phyloP scores from a whole-genome alignment of 164 flowering plant species.

The Cinnamomum chago region DNA sequence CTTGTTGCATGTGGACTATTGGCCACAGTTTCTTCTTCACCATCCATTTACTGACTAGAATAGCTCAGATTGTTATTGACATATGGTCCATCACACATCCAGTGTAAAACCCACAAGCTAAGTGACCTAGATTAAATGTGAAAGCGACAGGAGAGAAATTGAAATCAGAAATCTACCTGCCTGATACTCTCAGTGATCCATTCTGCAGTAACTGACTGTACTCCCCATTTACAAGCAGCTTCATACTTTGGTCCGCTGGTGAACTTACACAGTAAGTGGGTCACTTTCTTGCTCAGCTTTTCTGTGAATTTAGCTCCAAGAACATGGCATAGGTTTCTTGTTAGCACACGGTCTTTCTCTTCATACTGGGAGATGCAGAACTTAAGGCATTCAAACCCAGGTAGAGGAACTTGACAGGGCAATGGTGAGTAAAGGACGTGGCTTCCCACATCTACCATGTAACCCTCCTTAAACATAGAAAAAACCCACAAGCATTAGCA shows the following conservation, averaged over 20 bases:
- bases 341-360: slow-evolving; percentile 65
- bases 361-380: slow-evolving; percentile 90
- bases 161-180: slow-evolving; percentile 43
- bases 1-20: not conserved
- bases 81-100: not conserved
- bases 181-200: slow-evolving; percentile 84
- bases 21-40: not conserved
- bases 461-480: slow-evolving; percentile 56
- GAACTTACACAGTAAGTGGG: slow-evolving; percentile 86
- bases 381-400: slow-evolving; percentile 63
- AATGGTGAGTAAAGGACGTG: slow-evolving; percentile 92
- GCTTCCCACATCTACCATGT: slow-evolving; percentile 70
- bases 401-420: slow-evolving; percentile 74
- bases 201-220: slow-evolving; percentile 62
- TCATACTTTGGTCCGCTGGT: slow-evolving; percentile 76
- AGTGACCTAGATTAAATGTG: not conserved
- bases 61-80: not conserved
- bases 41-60: not conserved
- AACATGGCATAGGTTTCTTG: slow-evolving; percentile 75
- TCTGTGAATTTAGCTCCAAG: slow-evolving; percentile 83
- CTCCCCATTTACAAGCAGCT: slow-evolving; percentile 85
- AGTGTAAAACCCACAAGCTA: too few species aligned
- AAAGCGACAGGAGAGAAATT: not conserved
- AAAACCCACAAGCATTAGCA: slow-evolving; percentile 15
- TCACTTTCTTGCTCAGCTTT: slow-evolving; percentile 65